A percentile compares a stretch with the other conserved stretches of the same genome.
These are phyloP conservation scores for Citrus glauca DNA, from an alignment of 345 rosid species.

Conservation along the genomic window DNA sequence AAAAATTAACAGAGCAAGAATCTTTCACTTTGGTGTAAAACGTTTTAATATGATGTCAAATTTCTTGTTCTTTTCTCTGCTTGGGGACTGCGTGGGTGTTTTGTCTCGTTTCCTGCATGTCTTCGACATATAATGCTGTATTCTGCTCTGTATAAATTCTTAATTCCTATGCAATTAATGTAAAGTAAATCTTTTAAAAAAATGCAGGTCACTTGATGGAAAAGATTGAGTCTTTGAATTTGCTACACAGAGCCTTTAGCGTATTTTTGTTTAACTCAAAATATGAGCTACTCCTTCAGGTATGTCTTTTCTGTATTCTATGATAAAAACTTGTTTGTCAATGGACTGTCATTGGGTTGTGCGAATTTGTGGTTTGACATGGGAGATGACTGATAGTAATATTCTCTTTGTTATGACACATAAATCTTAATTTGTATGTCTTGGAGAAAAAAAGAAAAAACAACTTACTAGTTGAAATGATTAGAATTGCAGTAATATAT, in stretches of 20 bases:
- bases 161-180: neutral
- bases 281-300: constrained; percentile 98
- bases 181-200: neutral
- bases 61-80: neutral
- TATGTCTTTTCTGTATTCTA: constrained; percentile 13
- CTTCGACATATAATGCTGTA: neutral
- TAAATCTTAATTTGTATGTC: neutral
- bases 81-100: neutral
- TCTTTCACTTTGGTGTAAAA: neutral
- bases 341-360: neutral
- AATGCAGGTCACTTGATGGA: constrained; percentile 94
- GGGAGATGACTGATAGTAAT: too few species aligned
- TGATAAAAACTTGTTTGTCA: neutral
- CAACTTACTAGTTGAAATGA: neutral
- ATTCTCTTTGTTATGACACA: neutral
- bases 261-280: constrained; percentile 93
- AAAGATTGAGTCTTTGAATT: constrained; percentile 68
- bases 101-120: neutral
- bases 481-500: too few species aligned
- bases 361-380: neutral
- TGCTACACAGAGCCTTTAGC: constrained; percentile 96
- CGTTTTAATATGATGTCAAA: neutral
- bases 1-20: neutral
- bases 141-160: neutral
- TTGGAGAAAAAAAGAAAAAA: neutral